These are phyloP conservation scores for Penicillium paradoxum DNA, from an alignment of 495 filamentous ascomycete species.

Conservation along the genomic window DNA sequence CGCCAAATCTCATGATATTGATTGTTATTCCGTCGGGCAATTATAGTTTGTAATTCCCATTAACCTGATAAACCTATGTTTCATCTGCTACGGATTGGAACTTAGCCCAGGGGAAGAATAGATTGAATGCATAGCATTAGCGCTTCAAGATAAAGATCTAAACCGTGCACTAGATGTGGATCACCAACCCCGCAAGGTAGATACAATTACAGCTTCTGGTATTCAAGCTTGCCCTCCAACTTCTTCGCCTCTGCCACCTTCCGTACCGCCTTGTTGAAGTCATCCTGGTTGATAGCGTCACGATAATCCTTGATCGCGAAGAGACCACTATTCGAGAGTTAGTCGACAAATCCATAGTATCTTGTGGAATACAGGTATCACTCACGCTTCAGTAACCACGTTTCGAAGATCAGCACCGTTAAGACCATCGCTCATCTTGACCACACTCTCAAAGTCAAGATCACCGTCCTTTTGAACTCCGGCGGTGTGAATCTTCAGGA, in stretches of 20 bases:
- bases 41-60: not conserved
- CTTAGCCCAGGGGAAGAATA: not conserved
- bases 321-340: conserved; percentile 59
- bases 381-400: conserved; percentile 95
- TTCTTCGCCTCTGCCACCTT: conserved; percentile 98
- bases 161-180: conserved; percentile 9
- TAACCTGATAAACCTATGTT: not conserved
- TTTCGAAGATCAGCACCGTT: conserved; percentile 98
- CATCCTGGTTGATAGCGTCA: conserved; percentile 93
- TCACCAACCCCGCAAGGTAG: conserved; percentile 10
- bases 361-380: not conserved
- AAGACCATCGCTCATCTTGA: conserved; percentile 98
- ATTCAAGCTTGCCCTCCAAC: conserved; percentile 94
- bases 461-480: conserved; percentile 87
- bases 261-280: conserved; percentile 97
- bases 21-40: no score
- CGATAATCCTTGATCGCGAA: conserved; percentile 97
- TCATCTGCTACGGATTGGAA: not conserved
- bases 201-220: conserved; percentile 80
- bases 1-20: no score
- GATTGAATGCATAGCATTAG: conserved; percentile 15
- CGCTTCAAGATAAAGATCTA: conserved; percentile 15
- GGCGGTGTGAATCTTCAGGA: conserved; percentile 94
- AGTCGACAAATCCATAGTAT: conserved; percentile 16
- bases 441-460: conserved; percentile 98